Evolutionary conservation across 106 monocot genomes (phyloP), one percentile per base, ranked within the genome.

Genomic region (Hemerocallis citrina): DNA sequence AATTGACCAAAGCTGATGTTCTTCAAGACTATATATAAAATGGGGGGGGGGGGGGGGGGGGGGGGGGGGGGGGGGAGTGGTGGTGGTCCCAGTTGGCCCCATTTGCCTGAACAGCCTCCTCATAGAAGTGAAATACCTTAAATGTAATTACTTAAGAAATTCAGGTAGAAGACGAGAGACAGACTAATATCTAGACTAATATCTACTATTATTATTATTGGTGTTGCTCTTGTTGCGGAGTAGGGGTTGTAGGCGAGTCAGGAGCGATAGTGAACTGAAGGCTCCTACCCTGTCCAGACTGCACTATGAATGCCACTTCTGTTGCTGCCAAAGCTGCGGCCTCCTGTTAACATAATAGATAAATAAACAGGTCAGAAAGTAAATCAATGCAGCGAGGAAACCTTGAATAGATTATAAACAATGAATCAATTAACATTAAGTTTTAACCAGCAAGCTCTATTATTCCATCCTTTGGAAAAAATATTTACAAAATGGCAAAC

Each of bases 211-310:
- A n/a, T 41, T 57, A 27, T 54, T 57, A 68, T 35, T 72, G 70
- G 40, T 72, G 77, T 20, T 81, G 84, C 54, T 85, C 92, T 38
- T 76, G 81, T 41, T 93, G 92, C 29, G 92, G 88, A 61, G 81
- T 85, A 34, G 92, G 88, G 58, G 81, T 85, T 1, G 82, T 60
- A 1, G 82, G 85, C 9, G 82, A 80, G 22, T 94, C 93, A 0
- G 93, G 89, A 31, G 85, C 77, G 58, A 89, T 83, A 37, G 83
- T 75, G n/a, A 94, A 85, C 42, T 94, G 93, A 44, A 89, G 67
- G 14, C 89, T 83, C 52, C 78, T 67, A 35, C 71, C 72, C 66
- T 80, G 89, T 1, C 82, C 82, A 4, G 88, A 74, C 72, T 86
- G 93, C 25, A 89, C 66, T 52, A 94, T 85, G 62, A 83, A 89